Percentiles rank a stretch among this genome's conserved stretches.
Conservation (phyloP, 1,139 yeast species). For the Protomyces inundatus region DNA sequence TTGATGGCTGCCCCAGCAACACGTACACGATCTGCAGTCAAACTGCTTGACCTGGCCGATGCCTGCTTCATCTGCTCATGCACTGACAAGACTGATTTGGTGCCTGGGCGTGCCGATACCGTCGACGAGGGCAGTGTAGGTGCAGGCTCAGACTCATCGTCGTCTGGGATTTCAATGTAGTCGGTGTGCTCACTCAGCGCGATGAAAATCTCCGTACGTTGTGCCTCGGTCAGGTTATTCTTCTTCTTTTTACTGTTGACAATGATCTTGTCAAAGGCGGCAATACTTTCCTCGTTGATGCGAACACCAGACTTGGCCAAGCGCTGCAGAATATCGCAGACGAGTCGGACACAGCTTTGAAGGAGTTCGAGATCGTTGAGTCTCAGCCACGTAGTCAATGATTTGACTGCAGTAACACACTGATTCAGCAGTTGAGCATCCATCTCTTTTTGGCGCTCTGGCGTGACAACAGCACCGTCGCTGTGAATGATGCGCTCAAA, state of each 20-base stretch:
- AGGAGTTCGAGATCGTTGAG: conserved; percentile 72
- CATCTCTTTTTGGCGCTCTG: conserved; percentile 25
- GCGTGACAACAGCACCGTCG: not conserved
- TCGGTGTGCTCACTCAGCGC: conserved; percentile 29
- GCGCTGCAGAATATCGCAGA: conserved; percentile 52
- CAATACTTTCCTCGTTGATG: conserved; percentile 50
- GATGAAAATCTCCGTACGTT: conserved; percentile 32
- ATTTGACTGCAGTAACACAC: conserved; percentile 35
- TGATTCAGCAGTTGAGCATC: conserved; percentile 35
- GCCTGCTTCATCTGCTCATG: conserved; percentile 12
- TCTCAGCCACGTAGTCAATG: conserved; percentile 55
- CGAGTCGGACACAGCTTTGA: conserved; percentile 59
- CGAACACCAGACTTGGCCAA: conserved; percentile 51
- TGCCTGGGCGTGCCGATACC: not conserved
- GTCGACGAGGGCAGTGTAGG: not conserved
- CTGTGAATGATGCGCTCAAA: conserved; percentile 39
- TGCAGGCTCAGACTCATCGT: not conserved
- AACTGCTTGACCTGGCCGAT: not conserved
- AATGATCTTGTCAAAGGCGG: conserved; percentile 57
- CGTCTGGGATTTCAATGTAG: conserved; percentile 13
- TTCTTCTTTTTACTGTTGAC: conserved; percentile 60
- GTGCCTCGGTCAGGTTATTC: conserved; percentile 40
- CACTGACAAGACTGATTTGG: not conserved
- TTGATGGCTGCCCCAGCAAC: not conserved
- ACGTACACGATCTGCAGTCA: conserved; percentile 1